Evolutionary conservation across 2,329 filamentous ascomycete species (phyloP).

Genomic region (Meredithiella fracta): DNA sequence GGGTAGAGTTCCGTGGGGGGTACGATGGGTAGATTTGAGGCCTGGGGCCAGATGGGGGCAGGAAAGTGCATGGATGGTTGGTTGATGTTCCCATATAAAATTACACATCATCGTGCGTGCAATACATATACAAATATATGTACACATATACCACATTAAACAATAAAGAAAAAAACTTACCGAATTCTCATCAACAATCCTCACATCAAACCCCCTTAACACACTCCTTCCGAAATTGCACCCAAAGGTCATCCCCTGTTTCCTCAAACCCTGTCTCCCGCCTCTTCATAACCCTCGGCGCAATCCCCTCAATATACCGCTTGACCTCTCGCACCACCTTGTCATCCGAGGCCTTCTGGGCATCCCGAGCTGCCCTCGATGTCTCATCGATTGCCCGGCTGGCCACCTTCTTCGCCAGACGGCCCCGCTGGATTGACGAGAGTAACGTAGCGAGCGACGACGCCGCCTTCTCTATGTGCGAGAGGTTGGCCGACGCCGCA

Average conservation of each 20-base stretch:
- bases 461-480: conserved; percentile 35
- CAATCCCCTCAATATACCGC: conserved; percentile 34
- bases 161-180: conserved; percentile 23
- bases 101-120: too few species aligned
- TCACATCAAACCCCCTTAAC: conserved; percentile 25
- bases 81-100: too few species aligned
- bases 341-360: conserved; percentile 3
- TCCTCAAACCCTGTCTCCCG: conserved; percentile 24
- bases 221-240: conserved; percentile 40
- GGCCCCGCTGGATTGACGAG: conserved; percentile 38
- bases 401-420: conserved; percentile 25
- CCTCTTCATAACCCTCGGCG: conserved; percentile 32
- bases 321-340: conserved; percentile 7
- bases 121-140: too few species aligned
- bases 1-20: too few species aligned
- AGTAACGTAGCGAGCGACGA: conserved; percentile 38
- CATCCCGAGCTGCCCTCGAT: conserved; percentile 32
- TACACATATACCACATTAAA: background rate
- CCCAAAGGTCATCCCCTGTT: conserved; percentile 39
- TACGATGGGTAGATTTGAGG: background rate
- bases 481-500: conserved; percentile 21
- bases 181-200: conserved; percentile 38
- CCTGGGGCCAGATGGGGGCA: background rate
- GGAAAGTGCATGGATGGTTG: conserved; percentile 1
- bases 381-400: conserved; percentile 23